Conservation (phyloP, 345 rosid genomes). For the Lumnitzera racemosa region DNA sequence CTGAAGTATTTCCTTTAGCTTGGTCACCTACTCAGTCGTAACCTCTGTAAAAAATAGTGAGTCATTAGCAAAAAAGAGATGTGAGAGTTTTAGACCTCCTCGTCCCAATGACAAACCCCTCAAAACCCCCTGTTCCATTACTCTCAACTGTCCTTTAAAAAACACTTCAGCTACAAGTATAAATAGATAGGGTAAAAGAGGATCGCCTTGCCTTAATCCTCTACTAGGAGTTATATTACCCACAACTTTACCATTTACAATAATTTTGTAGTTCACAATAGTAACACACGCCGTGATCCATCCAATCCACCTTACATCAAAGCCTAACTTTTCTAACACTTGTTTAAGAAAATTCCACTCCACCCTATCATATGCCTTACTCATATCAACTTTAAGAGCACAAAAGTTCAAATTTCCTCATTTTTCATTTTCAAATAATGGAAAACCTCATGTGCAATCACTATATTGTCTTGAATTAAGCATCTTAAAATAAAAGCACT, state of each 20-base stretch:
- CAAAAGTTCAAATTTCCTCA: not conserved
- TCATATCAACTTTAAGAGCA: not conserved
- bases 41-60: not conserved
- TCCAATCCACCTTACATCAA: not conserved
- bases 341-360: not conserved
- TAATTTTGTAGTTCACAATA: not conserved
- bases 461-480: not conserved
- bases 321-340: not conserved
- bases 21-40: not conserved
- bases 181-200: not conserved
- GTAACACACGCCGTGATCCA: not conserved
- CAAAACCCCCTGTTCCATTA: not conserved
- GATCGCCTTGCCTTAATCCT: not conserved
- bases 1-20: not conserved
- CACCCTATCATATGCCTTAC: not conserved
- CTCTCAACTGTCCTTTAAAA: not conserved
- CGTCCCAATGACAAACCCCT: no score
- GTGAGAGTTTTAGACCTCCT: not conserved
- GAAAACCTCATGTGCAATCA: not conserved
- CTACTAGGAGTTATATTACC: not conserved
- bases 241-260: not conserved
- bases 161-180: not conserved
- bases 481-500: not conserved
- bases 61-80: slow-evolving; percentile 1
- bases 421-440: not conserved